phyloP scores from a whole-genome alignment of 495 filamentous ascomycete species.

The Penicillium odoratum region DNA sequence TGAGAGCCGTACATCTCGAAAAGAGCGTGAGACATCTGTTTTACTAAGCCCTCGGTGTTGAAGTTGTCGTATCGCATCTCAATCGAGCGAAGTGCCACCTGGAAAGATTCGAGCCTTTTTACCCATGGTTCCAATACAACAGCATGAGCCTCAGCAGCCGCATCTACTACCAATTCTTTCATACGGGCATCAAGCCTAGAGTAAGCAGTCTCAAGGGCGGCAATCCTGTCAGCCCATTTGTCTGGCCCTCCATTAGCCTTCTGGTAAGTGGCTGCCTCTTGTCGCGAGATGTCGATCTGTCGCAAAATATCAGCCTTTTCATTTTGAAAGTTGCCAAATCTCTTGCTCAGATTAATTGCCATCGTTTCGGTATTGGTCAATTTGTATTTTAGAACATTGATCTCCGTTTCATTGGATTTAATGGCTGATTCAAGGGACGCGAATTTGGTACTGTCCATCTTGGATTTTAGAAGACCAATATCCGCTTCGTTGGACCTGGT shows the following conservation, averaged over 20 bases:
- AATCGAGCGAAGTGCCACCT: constrained; percentile 32
- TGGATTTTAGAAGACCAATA: too few relatives aligned
- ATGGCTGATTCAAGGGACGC: neutral
- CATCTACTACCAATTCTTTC: neutral
- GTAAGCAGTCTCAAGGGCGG: neutral
- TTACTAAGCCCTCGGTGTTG: constrained; percentile 32
- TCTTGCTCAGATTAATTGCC: neutral
- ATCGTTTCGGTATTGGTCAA: neutral
- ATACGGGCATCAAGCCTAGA: neutral
- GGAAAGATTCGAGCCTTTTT: constrained; percentile 12
- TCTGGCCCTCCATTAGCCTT: neutral
- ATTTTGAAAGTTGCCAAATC: neutral
- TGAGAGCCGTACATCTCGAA: constrained; percentile 37
- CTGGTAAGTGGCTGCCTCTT: neutral
- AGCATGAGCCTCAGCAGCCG: neutral
- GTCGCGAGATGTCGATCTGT: neutral
- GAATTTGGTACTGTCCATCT: too few relatives aligned
- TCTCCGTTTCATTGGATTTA: neutral
- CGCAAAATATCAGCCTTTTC: neutral
- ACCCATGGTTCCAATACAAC: neutral
- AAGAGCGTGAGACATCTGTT: constrained; percentile 36
- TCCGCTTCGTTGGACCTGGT: too few relatives aligned
- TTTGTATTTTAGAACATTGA: neutral
- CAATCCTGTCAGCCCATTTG: neutral
- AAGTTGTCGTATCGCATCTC: constrained; percentile 40